Evolutionary conservation across 805 yeast genomes (phyloP).

Genomic region (Metschnikowia koreensis): DNA sequence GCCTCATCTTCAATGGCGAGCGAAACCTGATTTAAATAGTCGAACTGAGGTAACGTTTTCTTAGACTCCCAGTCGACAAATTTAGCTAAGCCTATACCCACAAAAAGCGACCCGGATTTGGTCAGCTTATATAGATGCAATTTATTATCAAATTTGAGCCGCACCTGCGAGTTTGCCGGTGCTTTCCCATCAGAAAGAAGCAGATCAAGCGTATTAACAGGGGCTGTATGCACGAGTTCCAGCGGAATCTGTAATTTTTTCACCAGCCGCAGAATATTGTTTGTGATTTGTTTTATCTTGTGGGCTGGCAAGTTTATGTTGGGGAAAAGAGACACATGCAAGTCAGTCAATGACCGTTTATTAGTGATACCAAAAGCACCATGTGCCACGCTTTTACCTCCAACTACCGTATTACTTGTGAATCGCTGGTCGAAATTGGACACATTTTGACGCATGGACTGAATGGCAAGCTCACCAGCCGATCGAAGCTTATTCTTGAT

Average conservation of each 20-base stretch:
- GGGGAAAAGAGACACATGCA: conserved; percentile 20
- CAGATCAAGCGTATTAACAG: conserved; percentile 7
- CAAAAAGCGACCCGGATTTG: conserved; percentile 12
- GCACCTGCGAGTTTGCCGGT: neutral
- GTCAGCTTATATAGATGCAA: conserved; percentile 8
- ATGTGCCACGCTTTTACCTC: conserved; percentile 3
- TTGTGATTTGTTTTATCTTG: neutral
- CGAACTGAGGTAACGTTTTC: neutral
- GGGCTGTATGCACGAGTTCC: neutral
- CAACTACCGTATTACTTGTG: conserved; percentile 6
- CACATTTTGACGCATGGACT: neutral
- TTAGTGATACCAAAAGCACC: conserved; percentile 11
- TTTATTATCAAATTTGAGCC: conserved; percentile 1
- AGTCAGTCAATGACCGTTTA: conserved; percentile 9
- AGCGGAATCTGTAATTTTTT: conserved; percentile 2
- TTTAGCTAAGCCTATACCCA: conserved; percentile 13
- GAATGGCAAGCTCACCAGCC: conserved; percentile 5
- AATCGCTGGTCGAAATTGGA: conserved; percentile 7
- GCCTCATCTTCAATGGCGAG: conserved; percentile 13
- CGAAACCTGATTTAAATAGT: conserved; percentile 12
- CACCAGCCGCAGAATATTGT: conserved; percentile 6
- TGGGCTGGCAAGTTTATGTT: conserved; percentile 9
- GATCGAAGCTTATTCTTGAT: conserved; percentile 3
- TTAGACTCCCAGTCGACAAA: neutral
- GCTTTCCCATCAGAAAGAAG: conserved; percentile 1